These are phyloP conservation scores for Aspergillus glaucus DNA, from an alignment of 2,329 filamentous ascomycete genomes.

Conservation along the genomic window DNA sequence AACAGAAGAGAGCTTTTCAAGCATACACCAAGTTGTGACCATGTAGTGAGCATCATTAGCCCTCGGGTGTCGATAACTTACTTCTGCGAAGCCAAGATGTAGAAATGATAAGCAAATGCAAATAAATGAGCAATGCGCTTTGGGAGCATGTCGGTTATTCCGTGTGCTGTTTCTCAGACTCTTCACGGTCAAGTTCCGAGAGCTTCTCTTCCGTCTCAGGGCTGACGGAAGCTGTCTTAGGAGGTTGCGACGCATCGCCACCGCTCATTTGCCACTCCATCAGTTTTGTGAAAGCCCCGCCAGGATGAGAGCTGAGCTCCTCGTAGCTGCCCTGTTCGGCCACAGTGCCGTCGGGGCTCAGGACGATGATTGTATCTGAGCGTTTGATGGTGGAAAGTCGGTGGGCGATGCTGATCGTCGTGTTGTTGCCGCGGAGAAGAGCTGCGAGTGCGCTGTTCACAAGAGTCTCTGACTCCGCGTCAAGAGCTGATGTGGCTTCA, in stretches of 20 bases:
- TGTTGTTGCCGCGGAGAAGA: conserved; percentile 79
- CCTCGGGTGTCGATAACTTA: too few relatives aligned
- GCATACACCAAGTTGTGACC: too few relatives aligned
- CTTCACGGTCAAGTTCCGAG: conserved; percentile 40
- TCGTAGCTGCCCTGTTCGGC: conserved; percentile 84
- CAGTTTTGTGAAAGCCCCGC: conserved; percentile 84
- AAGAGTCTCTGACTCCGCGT: conserved; percentile 93
- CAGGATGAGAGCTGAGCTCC: conserved; percentile 63
- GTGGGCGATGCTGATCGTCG: conserved; percentile 96
- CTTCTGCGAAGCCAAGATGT: too few relatives aligned
- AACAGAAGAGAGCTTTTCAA: too few relatives aligned
- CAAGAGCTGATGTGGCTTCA: conserved; percentile 90
- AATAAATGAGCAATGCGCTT: not conserved
- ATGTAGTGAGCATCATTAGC: too few relatives aligned
- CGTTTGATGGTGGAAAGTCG: conserved; percentile 93
- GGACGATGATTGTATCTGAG: conserved; percentile 88
- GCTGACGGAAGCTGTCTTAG: conserved; percentile 17
- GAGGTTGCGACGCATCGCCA: conserved; percentile 49
- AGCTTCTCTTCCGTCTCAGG: conserved; percentile 45
- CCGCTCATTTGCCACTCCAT: conserved; percentile 99
- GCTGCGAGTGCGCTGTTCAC: conserved; percentile 84
- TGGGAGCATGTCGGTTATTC: conserved; percentile 9
- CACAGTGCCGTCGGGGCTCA: conserved; percentile 77
- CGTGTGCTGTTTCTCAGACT: conserved; percentile 29
- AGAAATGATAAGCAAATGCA: not conserved